These are phyloP conservation scores for Penicillium glabrum DNA, from an alignment of 2,329 filamentous ascomycete species.

Conservation along the genomic window DNA sequence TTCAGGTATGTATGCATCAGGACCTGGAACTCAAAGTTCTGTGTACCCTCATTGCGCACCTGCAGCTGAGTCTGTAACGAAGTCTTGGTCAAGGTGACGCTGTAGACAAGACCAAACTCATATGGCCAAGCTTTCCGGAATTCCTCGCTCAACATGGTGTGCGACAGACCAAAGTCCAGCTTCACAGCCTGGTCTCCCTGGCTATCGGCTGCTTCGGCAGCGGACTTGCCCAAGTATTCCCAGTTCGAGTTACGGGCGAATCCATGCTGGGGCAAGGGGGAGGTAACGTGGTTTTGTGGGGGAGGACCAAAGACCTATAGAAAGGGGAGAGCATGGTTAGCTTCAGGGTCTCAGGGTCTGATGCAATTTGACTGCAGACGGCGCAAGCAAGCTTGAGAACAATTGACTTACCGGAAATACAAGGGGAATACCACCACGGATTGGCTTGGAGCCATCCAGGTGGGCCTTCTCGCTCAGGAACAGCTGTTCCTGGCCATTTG, in stretches of 20 bases:
- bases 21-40: constrained; percentile 86
- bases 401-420: constrained; percentile 76
- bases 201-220: constrained; percentile 35
- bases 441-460: constrained; percentile 83
- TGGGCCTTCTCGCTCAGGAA: constrained; percentile 79
- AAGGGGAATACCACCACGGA: constrained; percentile 86
- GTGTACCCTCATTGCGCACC: constrained; percentile 80
- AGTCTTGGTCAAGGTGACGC: constrained; percentile 76
- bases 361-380: neutral
- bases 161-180: constrained; percentile 90
- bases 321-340: neutral
- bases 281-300: constrained; percentile 73
- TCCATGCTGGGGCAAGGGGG: constrained; percentile 83
- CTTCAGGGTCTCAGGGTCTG: neutral
- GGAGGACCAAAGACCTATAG: constrained; percentile 76
- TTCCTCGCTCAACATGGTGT: constrained; percentile 67
- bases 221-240: constrained; percentile 72
- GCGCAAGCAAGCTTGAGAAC: neutral
- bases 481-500: constrained; percentile 74
- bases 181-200: constrained; percentile 70
- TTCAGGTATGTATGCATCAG: constrained; percentile 89
- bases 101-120: constrained; percentile 89
- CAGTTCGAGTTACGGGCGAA: constrained; percentile 87
- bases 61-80: constrained; percentile 78
- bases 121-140: constrained; percentile 76